These are phyloP conservation scores for Podospora didyma DNA, from an alignment of 495 filamentous ascomycete genomes.

Conservation along the genomic window DNA sequence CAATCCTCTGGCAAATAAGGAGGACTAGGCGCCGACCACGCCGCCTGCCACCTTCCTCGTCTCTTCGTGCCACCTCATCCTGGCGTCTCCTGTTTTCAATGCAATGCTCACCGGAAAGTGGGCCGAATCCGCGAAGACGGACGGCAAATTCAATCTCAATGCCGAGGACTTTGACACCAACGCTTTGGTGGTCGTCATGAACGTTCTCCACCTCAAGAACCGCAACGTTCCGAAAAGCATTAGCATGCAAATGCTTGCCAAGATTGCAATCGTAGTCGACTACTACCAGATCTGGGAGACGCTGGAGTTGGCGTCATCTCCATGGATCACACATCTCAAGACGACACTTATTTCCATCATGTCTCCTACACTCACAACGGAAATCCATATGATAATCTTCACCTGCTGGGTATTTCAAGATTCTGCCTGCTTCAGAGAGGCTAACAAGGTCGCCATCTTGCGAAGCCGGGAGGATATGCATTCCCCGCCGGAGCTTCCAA, in stretches of 20 bases:
- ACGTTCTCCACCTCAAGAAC: slow-evolving; percentile 41
- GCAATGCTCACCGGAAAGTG: slow-evolving; percentile 8
- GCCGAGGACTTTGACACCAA: slow-evolving; percentile 26
- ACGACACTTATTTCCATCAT: too few relatives aligned
- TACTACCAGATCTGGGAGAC: slow-evolving; percentile 14
- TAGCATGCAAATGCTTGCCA: slow-evolving; percentile 35
- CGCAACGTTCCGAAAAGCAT: slow-evolving; percentile 31
- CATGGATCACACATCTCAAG: too few relatives aligned
- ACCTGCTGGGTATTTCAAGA: too few relatives aligned
- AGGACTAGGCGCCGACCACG: not conserved
- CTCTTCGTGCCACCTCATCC: slow-evolving; percentile 8
- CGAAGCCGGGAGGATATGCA: too few relatives aligned
- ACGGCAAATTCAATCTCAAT: not conserved
- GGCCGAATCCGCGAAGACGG: not conserved
- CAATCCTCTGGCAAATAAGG: too few relatives aligned
- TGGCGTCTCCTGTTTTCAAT: slow-evolving; percentile 10
- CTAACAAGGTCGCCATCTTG: too few relatives aligned
- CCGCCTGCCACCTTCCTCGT: slow-evolving; percentile 5
- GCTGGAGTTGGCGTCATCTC: too few relatives aligned
- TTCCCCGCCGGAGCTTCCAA: too few relatives aligned
- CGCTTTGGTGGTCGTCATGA: slow-evolving; percentile 40
- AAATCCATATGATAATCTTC: too few relatives aligned
- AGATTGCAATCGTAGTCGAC: slow-evolving; percentile 43
- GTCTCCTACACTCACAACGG: too few relatives aligned
- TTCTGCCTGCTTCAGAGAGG: too few relatives aligned